Evolutionary conservation across 768 basidiomycete genomes (phyloP).

Genomic region (Tylopilus sp.): DNA sequence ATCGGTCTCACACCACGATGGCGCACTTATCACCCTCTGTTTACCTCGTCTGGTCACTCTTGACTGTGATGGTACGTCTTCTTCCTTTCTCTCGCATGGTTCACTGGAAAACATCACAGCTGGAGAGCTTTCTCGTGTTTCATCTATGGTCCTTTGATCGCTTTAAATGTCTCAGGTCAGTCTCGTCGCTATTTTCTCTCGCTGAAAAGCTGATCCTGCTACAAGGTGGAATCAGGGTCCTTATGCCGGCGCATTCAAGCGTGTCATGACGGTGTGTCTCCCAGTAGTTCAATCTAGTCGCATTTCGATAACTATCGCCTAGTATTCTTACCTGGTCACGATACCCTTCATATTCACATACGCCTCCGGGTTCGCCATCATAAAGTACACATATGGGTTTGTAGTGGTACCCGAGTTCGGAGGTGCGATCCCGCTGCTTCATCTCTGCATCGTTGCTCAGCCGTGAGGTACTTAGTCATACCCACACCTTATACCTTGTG

Average conservation of each 20-base stretch:
- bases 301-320: background rate
- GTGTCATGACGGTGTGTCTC: constrained; percentile 74
- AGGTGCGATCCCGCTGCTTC: constrained; percentile 25
- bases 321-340: constrained; percentile 71
- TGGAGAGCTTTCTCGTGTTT: constrained; percentile 60
- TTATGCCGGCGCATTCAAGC: constrained; percentile 73
- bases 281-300: background rate
- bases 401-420: constrained; percentile 41
- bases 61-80: constrained; percentile 45
- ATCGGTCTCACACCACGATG: background rate
- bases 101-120: constrained; percentile 1
- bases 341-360: constrained; percentile 60
- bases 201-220: background rate
- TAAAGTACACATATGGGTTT: constrained; percentile 75
- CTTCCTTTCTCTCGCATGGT: background rate
- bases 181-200: background rate
- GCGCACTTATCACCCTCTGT: constrained; percentile 55
- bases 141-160: constrained; percentile 80
- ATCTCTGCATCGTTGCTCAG: background rate
- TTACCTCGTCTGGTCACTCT: constrained; percentile 59
- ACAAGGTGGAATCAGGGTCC: constrained; percentile 66
- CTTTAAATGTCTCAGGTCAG: constrained; percentile 69
- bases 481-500: constrained; percentile 64
- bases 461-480: constrained; percentile 46
- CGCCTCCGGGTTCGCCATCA: constrained; percentile 58